These are phyloP conservation scores for Penicillium rolfsii DNA, from an alignment of 2,329 filamentous ascomycete species.

Conservation along the genomic window DNA sequence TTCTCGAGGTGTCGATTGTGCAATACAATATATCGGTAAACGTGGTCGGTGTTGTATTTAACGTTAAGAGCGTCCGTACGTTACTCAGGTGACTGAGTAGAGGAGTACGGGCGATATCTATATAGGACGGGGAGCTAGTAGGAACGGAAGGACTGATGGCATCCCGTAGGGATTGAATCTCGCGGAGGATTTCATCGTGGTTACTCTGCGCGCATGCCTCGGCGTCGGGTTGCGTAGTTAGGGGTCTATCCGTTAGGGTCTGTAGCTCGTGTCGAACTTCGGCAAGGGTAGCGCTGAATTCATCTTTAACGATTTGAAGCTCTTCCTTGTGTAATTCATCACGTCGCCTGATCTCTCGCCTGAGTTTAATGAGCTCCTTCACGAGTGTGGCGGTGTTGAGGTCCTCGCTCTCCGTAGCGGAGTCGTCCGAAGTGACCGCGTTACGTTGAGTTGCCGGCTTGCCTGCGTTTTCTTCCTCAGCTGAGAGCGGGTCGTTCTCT, in stretches of 20 bases:
- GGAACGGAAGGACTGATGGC: slow-evolving; percentile 11
- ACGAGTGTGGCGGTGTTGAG: too few species aligned
- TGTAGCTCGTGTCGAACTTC: slow-evolving; percentile 24
- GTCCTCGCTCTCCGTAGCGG: too few species aligned
- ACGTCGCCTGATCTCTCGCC: too few species aligned
- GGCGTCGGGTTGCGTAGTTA: slow-evolving; percentile 16
- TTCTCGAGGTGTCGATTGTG: slow-evolving; percentile 19
- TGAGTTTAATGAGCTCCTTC: too few species aligned
- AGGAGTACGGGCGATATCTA: slow-evolving; percentile 21
- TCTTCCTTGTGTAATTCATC: slow-evolving; percentile 23
- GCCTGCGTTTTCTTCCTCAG: slow-evolving; percentile 20
- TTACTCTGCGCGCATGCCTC: slow-evolving; percentile 14
- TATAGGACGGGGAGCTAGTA: slow-evolving; percentile 19
- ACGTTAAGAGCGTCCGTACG: slow-evolving; percentile 20
- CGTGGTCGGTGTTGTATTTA: slow-evolving; percentile 16
- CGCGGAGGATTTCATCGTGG: slow-evolving; percentile 25
- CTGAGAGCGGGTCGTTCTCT: slow-evolving; percentile 19
- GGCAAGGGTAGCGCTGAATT: slow-evolving; percentile 23
- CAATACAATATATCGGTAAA: slow-evolving; percentile 22
- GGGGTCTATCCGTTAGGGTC: slow-evolving; percentile 14
- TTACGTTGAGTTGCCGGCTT: neutral
- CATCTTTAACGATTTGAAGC: slow-evolving; percentile 23
- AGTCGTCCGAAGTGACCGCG: too few species aligned
- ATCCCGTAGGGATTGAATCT: slow-evolving; percentile 24
- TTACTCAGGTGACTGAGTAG: slow-evolving; percentile 22